Base-by-base conservation (phyloP, 148 eudicot genomes). In the Persicaria tinctoria region DNA sequence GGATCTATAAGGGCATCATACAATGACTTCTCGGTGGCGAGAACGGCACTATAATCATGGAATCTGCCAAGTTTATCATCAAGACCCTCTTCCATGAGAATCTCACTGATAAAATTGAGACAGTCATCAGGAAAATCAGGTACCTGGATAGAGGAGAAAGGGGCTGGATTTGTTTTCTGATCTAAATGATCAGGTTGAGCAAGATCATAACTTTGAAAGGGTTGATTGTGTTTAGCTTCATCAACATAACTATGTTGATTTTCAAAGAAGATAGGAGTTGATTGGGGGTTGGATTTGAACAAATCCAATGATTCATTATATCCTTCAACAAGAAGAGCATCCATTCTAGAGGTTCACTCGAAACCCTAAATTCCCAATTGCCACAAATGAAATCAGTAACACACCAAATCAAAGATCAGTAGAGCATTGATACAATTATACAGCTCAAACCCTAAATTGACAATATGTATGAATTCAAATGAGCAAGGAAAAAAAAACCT, bases 41-140 rank as follows among this genome's bases (percentile, higher is more conserved):
- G 74, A 8, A 83, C 68, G 0, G 80, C 85, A 68, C 56, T 49
- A 44, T 79, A 77, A 55, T 83, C 85, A 51, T 54, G 50, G 48
- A 80, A 72, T 51, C 51, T 53, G 48, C 54, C 63, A 4, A 62
- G 77, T 47, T 51, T 56, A 45, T 70, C 78, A 4, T 76, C 80
- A 41, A 64, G 27, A 32, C 79, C 76, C 76, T 79, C 83, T 68
- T 83, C 85, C 79, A 78, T 80, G 69, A 83, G 85, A 63, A 83
- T 80, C 53, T 80, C 79, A 54, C 73, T 76, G 4, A 83, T 75
- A 76, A 57, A 80, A 50, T 72, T 76, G 48, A 83, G 70, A 73
- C 72, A 68, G 10, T 50, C 68, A 83, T 77, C 85, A 8, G 74
- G 68, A 50, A 76, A 78, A 51, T 82, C 85, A 49, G 68, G 62